Conservation (phyloP, 2,329 filamentous ascomycete species). For the Elsinoe arachidis region DNA sequence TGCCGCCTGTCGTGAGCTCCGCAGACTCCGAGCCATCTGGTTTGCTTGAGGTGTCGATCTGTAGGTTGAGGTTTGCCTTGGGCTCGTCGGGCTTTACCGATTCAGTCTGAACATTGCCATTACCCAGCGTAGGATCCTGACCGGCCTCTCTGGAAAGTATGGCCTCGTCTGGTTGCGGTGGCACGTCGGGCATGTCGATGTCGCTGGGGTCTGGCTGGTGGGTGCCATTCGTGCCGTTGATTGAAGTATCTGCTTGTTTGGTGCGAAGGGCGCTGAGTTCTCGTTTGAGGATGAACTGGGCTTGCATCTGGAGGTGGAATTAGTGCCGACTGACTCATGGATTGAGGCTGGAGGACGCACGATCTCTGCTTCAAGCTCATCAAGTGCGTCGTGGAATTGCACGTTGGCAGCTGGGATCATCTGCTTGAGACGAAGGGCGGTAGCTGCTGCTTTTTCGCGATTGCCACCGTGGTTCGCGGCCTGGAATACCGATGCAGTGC, state of each 20-base stretch:
- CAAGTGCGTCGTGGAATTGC: conserved; percentile 44
- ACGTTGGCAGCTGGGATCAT: conserved; percentile 33
- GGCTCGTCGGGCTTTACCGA: conserved; percentile 10
- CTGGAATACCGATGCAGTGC: conserved; percentile 37
- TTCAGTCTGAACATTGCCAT: not conserved
- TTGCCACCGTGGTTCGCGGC: conserved; percentile 29
- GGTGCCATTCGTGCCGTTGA: conserved; percentile 1
- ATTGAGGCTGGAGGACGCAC: conserved; percentile 20
- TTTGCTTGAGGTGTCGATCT: conserved; percentile 1
- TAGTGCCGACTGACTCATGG: not conserved
- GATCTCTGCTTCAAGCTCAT: conserved; percentile 41
- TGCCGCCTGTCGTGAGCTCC: conserved; percentile 16
- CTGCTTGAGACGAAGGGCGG: conserved; percentile 28
- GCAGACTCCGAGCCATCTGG: not conserved
- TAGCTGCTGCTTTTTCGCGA: conserved; percentile 24
- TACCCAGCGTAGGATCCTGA: not conserved
- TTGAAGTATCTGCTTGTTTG: conserved; percentile 12
- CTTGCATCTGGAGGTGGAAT: conserved; percentile 21
- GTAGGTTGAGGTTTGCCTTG: not conserved
- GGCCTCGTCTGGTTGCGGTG: conserved; percentile 3
- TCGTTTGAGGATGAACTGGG: conserved; percentile 27
- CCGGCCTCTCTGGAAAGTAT: not conserved
- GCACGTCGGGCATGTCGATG: conserved; percentile 15
- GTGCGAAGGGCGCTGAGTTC: conserved; percentile 27
- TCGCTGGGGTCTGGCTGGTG: conserved; percentile 15